Conservation (phyloP, 2,329 filamentous ascomycete genomes). For the Exophiala mesophila region DNA sequence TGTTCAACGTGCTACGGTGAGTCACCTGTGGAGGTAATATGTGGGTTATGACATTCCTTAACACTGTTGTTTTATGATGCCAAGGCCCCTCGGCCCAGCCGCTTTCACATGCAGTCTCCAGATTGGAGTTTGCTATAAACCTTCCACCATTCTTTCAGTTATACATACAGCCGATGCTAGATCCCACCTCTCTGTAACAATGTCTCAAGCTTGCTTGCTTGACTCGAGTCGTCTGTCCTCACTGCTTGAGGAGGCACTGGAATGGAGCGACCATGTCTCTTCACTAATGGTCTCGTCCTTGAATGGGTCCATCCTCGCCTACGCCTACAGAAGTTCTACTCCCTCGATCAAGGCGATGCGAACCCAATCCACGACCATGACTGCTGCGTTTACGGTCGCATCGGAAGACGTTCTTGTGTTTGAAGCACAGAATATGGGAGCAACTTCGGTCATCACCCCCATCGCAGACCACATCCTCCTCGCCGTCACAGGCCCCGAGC, state of each 20-base stretch:
- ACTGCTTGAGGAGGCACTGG: slow-evolving; percentile 23
- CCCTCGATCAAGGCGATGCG: slow-evolving; percentile 26
- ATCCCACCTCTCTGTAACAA: no score
- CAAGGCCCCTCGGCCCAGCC: no score
- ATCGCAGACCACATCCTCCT: slow-evolving; percentile 26
- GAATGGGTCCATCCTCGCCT: slow-evolving; percentile 27
- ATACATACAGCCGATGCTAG: neutral
- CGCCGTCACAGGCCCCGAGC: slow-evolving; percentile 25
- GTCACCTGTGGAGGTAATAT: no score
- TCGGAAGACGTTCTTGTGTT: slow-evolving; percentile 25
- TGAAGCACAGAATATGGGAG: slow-evolving; percentile 25
- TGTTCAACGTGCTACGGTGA: no score
- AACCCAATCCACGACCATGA: slow-evolving; percentile 27
- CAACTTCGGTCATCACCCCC: slow-evolving; percentile 24
- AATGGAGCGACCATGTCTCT: slow-evolving; percentile 24
- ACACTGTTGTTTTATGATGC: no score
- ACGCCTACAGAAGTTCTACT: slow-evolving; percentile 21
- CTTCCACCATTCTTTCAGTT: neutral
- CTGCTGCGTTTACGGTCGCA: slow-evolving; percentile 26
- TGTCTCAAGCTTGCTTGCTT: slow-evolving; percentile 24
- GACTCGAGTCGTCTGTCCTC: slow-evolving; percentile 24
- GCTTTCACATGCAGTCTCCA: no score
- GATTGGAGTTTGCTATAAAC: no score
- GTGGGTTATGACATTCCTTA: no score
- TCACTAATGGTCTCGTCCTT: slow-evolving; percentile 26